Conservation (phyloP, 768 basidiomycete species). For the Boletus subparvulus region DNA sequence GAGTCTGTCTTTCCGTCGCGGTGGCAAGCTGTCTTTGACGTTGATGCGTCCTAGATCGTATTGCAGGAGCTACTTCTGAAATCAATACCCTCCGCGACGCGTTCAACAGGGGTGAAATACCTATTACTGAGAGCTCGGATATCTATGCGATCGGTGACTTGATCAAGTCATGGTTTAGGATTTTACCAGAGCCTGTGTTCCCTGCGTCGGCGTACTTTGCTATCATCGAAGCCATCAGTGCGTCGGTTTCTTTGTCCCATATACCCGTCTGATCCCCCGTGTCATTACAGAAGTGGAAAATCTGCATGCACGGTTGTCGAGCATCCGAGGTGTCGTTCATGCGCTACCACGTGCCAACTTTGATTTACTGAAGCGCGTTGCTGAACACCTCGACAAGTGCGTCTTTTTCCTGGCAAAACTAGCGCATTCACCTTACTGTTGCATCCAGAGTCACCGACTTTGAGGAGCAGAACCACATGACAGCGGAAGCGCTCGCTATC, state of each 20-base stretch:
- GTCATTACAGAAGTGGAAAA: constrained; percentile 61
- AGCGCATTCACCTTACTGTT: neutral
- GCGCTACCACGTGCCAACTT: constrained; percentile 71
- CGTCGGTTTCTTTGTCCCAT: constrained; percentile 20
- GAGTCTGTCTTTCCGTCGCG: constrained; percentile 29
- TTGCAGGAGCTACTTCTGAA: constrained; percentile 72
- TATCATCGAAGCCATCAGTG: constrained; percentile 72
- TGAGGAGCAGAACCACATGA: constrained; percentile 90
- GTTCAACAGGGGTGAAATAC: constrained; percentile 72
- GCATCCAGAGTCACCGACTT: constrained; percentile 73
- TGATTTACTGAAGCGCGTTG: constrained; percentile 72
- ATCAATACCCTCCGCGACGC: constrained; percentile 70
- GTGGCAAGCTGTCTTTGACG: neutral
- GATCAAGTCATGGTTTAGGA: constrained; percentile 84
- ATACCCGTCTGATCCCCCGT: constrained; percentile 2
- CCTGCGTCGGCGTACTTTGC: constrained; percentile 65
- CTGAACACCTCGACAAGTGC: constrained; percentile 80
- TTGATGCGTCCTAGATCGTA: constrained; percentile 55
- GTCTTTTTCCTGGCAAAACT: constrained; percentile 14
- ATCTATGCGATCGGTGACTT: constrained; percentile 83
- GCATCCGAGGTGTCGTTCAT: constrained; percentile 67
- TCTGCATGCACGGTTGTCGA: constrained; percentile 61
- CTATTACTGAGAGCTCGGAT: constrained; percentile 60
- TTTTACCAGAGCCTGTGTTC: constrained; percentile 78
- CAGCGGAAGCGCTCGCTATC: constrained; percentile 78